A percentile compares a stretch with the other conserved stretches of the same genome.
These are phyloP conservation scores for Yamadazyma atmosphaerica DNA, from an alignment of 1,139 yeast species.

Conservation along the genomic window DNA sequence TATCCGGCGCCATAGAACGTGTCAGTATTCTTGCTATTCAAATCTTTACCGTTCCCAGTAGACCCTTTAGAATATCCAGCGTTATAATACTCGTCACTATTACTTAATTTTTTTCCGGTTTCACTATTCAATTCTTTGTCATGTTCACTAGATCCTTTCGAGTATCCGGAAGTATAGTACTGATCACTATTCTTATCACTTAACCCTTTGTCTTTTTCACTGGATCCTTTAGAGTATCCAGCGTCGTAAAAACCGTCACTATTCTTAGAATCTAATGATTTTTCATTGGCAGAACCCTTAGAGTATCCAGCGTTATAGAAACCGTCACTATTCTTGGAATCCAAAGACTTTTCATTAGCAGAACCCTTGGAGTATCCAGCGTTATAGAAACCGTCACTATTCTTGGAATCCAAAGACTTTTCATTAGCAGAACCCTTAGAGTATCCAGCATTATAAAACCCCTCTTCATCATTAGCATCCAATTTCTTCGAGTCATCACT, in stretches of 20 bases:
- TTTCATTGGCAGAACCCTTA: conserved; percentile 13
- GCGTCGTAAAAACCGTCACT: conserved; percentile 1
- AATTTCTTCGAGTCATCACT: conserved; percentile 8
- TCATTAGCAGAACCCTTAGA: conserved; percentile 1
- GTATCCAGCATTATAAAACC: conserved; percentile 15
- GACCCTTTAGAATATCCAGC: conserved; percentile 12
- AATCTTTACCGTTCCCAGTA: background rate
- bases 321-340: conserved; percentile 4
- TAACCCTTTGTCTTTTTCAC: conserved; percentile 7
- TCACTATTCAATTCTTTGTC: too few species aligned
- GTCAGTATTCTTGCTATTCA: background rate
- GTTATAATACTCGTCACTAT: too few species aligned
- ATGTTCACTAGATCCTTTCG: conserved; percentile 6
- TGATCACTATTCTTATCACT: too few species aligned
- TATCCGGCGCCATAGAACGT: background rate
- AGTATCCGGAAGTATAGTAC: too few species aligned
- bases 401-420: conserved; percentile 5
- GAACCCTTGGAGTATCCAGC: conserved; percentile 12
- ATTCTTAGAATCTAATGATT: conserved; percentile 11
- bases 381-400: conserved; percentile 9
- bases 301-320: conserved; percentile 15
- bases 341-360: conserved; percentile 4
- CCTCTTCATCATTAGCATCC: conserved; percentile 4
- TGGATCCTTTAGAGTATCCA: conserved; percentile 1
- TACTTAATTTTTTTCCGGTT: conserved; percentile 11